Base-by-base conservation (phyloP, 306 rosid species). In the Cucurbita argyrosperma region DNA sequence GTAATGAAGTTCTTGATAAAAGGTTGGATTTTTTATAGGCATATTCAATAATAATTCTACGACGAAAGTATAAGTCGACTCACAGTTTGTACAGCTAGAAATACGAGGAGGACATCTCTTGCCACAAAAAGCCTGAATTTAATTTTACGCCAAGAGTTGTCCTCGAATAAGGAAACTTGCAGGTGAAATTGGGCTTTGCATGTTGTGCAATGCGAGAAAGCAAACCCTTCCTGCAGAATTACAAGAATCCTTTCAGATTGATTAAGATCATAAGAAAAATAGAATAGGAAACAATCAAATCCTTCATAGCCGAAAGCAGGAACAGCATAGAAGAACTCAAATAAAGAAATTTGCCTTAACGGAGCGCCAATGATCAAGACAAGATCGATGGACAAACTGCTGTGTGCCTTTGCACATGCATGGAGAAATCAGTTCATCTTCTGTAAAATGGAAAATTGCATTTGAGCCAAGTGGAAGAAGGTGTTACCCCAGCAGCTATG, bases 381-480 rank as follows among this genome's bases (percentile, higher is more conserved):
- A 95, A 19, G 90, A 85, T 50, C 96, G 97, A 78, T 95, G 99
- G 75, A 95, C 99, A 87, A 95, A 95, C 81, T 95, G 99, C 82
- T 95, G 99, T 50, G 99, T 95, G 77, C 99, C 99, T 85, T 95
- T 95, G 90, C 99, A 95, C 96, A 88, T 87, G 90, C 99, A 95
- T 10, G 99, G 99, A 18, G 99, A 95, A 77, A 95, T 95, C 89
- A 95, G 78, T 49, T 85, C 97, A 78, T 95, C 97, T 67, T 82
- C 99, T 95, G 75, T 42, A 76, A 74, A 86, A 80, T 40, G 23
- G 11, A 75, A 23, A 75, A 75, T 51, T 61, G 64, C 58, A 67
- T 60, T 61, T 76, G 76, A 80, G 56, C 77, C 72, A 63, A 16
- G 42, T 35, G 61, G 80, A 69, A 52, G 50, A 49, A 21, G 26